phyloP scores from a whole-genome alignment of 2,329 filamentous ascomycete species.

The Madurella mycetomatis region DNA sequence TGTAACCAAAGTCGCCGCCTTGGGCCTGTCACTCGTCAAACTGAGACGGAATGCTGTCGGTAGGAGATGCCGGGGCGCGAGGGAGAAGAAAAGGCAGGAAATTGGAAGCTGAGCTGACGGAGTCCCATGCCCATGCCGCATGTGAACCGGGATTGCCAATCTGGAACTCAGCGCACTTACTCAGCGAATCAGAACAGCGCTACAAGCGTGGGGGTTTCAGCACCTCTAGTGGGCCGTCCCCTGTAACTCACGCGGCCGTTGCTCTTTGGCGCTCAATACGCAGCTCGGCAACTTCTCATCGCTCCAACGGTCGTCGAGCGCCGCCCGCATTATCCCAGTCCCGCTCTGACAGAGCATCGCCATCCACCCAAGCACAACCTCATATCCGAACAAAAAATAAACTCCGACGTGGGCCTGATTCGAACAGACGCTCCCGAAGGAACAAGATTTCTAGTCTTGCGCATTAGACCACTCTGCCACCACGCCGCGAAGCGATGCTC shows the following conservation, averaged over 20 bases:
- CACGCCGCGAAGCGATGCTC: slow-evolving; percentile 12
- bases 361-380: not conserved
- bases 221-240: not conserved
- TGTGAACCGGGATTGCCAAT: too few species aligned
- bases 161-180: too few species aligned
- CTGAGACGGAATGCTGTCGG: not conserved
- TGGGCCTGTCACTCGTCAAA: too few species aligned
- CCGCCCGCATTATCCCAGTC: too few species aligned
- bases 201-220: not conserved
- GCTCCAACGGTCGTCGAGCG: too few species aligned
- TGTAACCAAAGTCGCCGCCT: too few species aligned
- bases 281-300: too few species aligned
- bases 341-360: too few species aligned
- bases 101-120: not conserved
- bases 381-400: not conserved
- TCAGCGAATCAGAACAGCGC: not conserved
- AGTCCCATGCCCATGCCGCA: not conserved
- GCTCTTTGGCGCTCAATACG: too few species aligned
- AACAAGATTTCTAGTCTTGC: slow-evolving; percentile 25
- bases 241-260: not conserved
- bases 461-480: slow-evolving; percentile 25
- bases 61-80: not conserved
- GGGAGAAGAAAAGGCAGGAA: not conserved
- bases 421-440: slow-evolving; percentile 24
- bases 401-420: slow-evolving; percentile 24